Conservation (phyloP, 352 stramenopile species). For the Phytophthora europaea region DNA sequence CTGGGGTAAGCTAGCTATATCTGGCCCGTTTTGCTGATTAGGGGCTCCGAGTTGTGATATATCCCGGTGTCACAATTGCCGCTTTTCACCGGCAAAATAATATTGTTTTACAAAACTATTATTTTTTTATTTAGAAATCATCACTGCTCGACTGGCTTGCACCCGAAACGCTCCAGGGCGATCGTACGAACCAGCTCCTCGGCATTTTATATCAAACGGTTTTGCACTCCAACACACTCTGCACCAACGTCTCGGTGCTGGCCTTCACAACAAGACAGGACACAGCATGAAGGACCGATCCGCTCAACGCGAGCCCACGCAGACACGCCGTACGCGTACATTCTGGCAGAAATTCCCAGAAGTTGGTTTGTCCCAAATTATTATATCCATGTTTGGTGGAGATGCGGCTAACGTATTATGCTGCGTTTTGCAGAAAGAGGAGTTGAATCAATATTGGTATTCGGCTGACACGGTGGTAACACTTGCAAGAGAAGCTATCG, state of each 20-base stretch:
- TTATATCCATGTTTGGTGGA: not conserved
- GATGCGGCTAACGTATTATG: not conserved
- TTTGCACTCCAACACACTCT: not conserved
- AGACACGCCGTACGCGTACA: constrained; percentile 31
- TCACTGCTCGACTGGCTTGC: constrained; percentile 9
- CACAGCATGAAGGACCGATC: constrained; percentile 10
- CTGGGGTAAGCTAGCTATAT: no score
- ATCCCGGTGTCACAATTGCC: no score
- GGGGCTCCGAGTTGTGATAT: no score
- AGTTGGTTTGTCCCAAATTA: constrained; percentile 31
- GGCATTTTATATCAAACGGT: constrained; percentile 55
- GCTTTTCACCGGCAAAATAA: no score
- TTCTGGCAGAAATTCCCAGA: constrained; percentile 83
- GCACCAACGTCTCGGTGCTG: no score
- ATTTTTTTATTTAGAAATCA: no score
- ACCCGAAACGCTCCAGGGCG: constrained; percentile 25
- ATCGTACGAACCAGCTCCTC: constrained; percentile 43
- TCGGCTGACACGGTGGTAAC: constrained; percentile 88
- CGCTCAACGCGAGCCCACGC: constrained; percentile 3
- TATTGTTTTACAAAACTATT: no score
- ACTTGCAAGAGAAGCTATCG: constrained; percentile 69
- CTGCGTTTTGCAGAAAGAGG: constrained; percentile 75
- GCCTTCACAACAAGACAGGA: constrained; percentile 6
- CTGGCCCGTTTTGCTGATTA: no score
- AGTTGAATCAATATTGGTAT: constrained; percentile 98